A percentile compares a stretch with the other conserved stretches of the same genome.
Conservation (phyloP, 495 filamentous ascomycete genomes). For the Neurospora sp. region DNA sequence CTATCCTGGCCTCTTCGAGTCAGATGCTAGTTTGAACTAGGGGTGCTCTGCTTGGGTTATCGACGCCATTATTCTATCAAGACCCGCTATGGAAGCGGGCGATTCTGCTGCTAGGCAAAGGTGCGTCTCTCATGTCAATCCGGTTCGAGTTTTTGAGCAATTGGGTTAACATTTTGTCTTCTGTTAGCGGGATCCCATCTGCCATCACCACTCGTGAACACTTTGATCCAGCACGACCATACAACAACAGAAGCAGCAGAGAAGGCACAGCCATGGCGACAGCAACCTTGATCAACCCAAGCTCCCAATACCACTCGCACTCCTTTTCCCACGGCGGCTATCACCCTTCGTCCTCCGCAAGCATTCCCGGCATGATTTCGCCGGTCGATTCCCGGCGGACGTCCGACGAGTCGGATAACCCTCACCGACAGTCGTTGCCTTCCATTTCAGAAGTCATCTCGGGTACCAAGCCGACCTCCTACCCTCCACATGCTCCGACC, state of each 20-base stretch:
- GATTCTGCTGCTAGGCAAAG: slow-evolving; percentile 40
- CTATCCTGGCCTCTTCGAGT: neutral
- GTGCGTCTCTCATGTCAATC: slow-evolving; percentile 24
- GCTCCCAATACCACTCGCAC: slow-evolving; percentile 25
- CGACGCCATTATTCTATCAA: slow-evolving; percentile 4
- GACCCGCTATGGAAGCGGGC: slow-evolving; percentile 44
- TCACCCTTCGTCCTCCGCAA: slow-evolving; percentile 24
- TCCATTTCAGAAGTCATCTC: slow-evolving; percentile 41
- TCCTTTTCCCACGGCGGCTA: slow-evolving; percentile 25
- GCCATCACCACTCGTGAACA: slow-evolving; percentile 21
- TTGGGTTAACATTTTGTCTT: slow-evolving; percentile 6
- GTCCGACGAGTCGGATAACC: slow-evolving; percentile 29
- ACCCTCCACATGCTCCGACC: slow-evolving; percentile 25
- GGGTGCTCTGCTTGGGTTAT: slow-evolving; percentile 7
- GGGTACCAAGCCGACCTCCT: slow-evolving; percentile 25
- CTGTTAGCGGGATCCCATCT: slow-evolving; percentile 21
- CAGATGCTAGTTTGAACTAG: slow-evolving; percentile 11
- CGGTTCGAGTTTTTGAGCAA: neutral
- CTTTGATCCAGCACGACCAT: slow-evolving; percentile 22
- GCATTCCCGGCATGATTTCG: slow-evolving; percentile 36
- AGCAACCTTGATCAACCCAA: slow-evolving; percentile 36
- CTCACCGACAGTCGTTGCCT: slow-evolving; percentile 37
- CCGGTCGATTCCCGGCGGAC: slow-evolving; percentile 33
- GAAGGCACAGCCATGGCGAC: slow-evolving; percentile 38
- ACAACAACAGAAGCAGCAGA: slow-evolving; percentile 24